Percentiles rank a stretch among this genome's conserved stretches.
These are phyloP conservation scores for Kingdonia uniflora DNA, from an alignment of 164 flowering plant species.

Conservation along the genomic window DNA sequence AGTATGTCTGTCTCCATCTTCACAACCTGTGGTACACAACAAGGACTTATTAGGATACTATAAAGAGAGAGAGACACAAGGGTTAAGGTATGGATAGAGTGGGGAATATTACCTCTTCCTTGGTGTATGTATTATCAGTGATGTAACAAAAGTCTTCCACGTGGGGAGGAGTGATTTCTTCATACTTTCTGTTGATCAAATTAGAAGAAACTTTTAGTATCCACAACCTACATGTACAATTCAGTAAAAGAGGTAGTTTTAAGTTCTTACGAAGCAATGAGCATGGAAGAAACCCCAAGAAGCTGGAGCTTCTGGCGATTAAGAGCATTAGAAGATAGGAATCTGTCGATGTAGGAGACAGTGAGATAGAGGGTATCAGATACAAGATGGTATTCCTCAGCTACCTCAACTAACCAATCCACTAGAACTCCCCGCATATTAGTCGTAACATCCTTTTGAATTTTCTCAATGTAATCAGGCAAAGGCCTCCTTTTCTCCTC, in stretches of 20 bases:
- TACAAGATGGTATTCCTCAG: conserved; percentile 57
- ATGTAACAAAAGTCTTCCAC: conserved; percentile 78
- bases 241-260: not conserved
- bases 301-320: conserved; percentile 49
- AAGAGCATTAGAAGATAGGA: conserved; percentile 34
- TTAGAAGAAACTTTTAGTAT: too few species aligned
- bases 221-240: not conserved
- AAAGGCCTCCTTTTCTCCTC: conserved; percentile 44
- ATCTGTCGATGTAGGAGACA: conserved; percentile 56
- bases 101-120: conserved; percentile 40
- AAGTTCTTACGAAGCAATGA: conserved; percentile 66
- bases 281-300: conserved; percentile 81
- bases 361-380: conserved; percentile 60
- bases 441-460: conserved; percentile 54
- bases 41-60: not conserved
- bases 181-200: conserved; percentile 52
- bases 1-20: conserved; percentile 59
- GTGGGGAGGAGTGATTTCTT: conserved; percentile 81
- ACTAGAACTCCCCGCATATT: conserved; percentile 56
- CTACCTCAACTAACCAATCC: conserved; percentile 80
- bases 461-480: conserved; percentile 36
- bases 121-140: conserved; percentile 79
- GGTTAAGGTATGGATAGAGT: not conserved
- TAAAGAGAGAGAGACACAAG: not conserved
- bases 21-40: conserved; percentile 30